Evolutionary conservation across 257 asterid species (phyloP), one percentile per base, ranked within the genome.

Genomic region (Plantago major): DNA sequence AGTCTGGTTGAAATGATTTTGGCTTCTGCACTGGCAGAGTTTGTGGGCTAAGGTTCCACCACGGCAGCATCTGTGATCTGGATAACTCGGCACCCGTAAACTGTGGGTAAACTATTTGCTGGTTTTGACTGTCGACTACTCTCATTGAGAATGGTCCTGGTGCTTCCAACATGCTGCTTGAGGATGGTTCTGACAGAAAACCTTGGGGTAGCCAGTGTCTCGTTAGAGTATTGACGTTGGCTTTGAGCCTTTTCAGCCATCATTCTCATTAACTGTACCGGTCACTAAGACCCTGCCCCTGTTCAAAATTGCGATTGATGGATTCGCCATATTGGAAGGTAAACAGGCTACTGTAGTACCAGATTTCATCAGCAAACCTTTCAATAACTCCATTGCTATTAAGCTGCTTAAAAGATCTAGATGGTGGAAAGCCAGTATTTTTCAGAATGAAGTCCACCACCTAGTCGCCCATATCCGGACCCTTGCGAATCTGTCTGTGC

Each of bases 1-100:
- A 67, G 69, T 94, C 99, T 1, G 99, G 99, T 26, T 97, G 97
- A 37, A 81, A 78, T 1, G 89, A 78, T 60, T 84, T 93, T 63
- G 69, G 91, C 63, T 73, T 87, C 81, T 76, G 96, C 64, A 81
- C 78, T 11, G 86, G 71, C 69, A 76, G 90, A 74, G 78, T 71
- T 45, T 79, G 95, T 7, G 86, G 87, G 69, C 77, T 71, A 49
- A 63, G 64, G 74, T 63, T 66, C 48, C 72, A 79, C 93, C 97
- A 83, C 71, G 79, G 95, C 68, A 75, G 95, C 70, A 76, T 45
- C 71, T 80, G 97, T 72, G 88, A 82, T 68, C 93, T 83, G 43
- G 98, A 92, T 75, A 89, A 75, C 74, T 92, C 97, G 10, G 93
- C 77, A 6, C 84, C 69, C 17, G 72, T 71, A 67, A 82, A 46